Conservation (phyloP, 2,329 filamentous ascomycete genomes). For the Neofusicoccum cordaticola region DNA sequence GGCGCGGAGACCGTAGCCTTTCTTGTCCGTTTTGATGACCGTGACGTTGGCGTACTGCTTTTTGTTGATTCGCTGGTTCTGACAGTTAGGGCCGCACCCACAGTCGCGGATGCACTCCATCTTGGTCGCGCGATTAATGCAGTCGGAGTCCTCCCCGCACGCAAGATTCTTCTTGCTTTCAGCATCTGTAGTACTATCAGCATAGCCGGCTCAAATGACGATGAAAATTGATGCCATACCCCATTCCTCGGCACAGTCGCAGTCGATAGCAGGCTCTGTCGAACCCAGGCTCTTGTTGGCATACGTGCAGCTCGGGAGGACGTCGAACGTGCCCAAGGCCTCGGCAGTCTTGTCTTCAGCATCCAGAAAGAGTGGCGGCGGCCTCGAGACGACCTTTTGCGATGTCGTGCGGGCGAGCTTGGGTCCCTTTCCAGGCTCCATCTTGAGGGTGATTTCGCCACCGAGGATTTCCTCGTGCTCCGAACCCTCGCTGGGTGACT, state of each 20-base stretch:
- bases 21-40: slow-evolving; percentile 97
- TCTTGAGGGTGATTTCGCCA: slow-evolving; percentile 61
- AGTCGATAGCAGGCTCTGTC: slow-evolving; percentile 90
- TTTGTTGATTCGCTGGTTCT: slow-evolving; percentile 92
- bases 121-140: slow-evolving; percentile 96
- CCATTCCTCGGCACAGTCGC: slow-evolving; percentile 93
- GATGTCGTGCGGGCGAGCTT: slow-evolving; percentile 73
- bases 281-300: slow-evolving; percentile 87
- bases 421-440: slow-evolving; percentile 63
- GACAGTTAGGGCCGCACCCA: slow-evolving; percentile 81
- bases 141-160: slow-evolving; percentile 94
- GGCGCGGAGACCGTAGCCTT: slow-evolving; percentile 87
- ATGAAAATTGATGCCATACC: slow-evolving; percentile 58
- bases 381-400: slow-evolving; percentile 63
- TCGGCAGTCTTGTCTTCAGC: slow-evolving; percentile 76
- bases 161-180: slow-evolving; percentile 65
- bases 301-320: slow-evolving; percentile 84
- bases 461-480: slow-evolving; percentile 55
- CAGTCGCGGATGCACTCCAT: slow-evolving; percentile 91
- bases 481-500: slow-evolving; percentile 38
- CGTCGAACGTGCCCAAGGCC: slow-evolving; percentile 71
- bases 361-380: slow-evolving; percentile 67
- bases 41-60: slow-evolving; percentile 87
- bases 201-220: slow-evolving; percentile 18
- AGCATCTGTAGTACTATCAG: slow-evolving; percentile 47